Percentiles rank a stretch among this genome's conserved stretches.
Evolutionary conservation across 129 eudicot species (phyloP).

Genomic region (Rutidosis leptorrhynchoides): DNA sequence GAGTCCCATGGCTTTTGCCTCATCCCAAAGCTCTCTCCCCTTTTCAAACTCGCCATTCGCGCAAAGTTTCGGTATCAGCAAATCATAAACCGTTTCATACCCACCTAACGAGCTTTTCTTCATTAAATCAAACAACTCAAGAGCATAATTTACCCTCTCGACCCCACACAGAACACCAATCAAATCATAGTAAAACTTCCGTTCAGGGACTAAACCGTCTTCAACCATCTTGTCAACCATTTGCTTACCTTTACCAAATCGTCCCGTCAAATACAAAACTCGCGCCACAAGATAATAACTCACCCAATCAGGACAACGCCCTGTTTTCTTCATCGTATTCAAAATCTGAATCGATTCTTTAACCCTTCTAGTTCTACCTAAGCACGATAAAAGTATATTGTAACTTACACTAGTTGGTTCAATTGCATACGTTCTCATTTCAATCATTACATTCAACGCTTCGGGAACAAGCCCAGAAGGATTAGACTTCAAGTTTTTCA

Average conservation of each 20-base stretch:
- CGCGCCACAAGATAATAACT: constrained; percentile 57
- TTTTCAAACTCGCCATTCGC: constrained; percentile 51
- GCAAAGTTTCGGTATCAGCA: constrained; percentile 59
- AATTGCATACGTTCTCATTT: constrained; percentile 47
- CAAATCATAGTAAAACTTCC: constrained; percentile 54
- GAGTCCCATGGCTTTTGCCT: constrained; percentile 49
- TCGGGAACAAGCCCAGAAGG: constrained; percentile 66
- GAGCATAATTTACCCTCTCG: constrained; percentile 55
- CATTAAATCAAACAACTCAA: constrained; percentile 61
- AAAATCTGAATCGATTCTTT: constrained; percentile 54
- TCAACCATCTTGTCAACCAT: constrained; percentile 55
- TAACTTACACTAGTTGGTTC: constrained; percentile 46
- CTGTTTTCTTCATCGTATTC: constrained; percentile 43
- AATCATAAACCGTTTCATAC: constrained; percentile 59
- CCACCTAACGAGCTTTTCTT: constrained; percentile 44
- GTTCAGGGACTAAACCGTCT: constrained; percentile 43
- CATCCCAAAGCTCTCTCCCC: constrained; percentile 63
- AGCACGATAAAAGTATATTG: constrained; percentile 51
- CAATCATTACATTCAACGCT: constrained; percentile 58
- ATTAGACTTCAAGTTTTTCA: constrained; percentile 46
- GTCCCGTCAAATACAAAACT: constrained; percentile 54
- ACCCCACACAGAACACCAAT: constrained; percentile 66
- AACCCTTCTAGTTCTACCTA: constrained; percentile 56
- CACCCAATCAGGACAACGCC: constrained; percentile 61
- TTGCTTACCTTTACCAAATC: constrained; percentile 67